A percentile compares a stretch with the other conserved stretches of the same genome.
Evolutionary conservation across 225 moss, liverwort and hornwort species (phyloP).

Genomic region (Marchantia polymorpha): DNA sequence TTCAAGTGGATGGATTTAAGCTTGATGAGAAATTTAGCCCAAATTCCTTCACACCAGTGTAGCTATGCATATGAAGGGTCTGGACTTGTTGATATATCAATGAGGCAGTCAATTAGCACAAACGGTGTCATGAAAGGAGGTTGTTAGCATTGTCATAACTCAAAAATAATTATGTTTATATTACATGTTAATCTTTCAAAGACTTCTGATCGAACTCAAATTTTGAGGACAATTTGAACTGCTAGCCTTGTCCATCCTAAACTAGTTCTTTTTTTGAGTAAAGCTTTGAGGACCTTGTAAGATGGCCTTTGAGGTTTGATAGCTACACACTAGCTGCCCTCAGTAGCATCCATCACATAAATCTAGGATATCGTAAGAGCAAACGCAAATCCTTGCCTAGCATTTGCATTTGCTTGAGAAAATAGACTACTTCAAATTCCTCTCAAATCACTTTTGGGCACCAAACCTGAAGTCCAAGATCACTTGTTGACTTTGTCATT

Average conservation of each 20-base stretch:
- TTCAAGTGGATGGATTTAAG: too few species aligned
- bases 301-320: conserved; percentile 53
- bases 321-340: conserved; percentile 66
- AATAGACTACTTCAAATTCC: conserved; percentile 70
- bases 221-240: conserved; percentile 65
- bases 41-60: too few species aligned
- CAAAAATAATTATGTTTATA: too few species aligned
- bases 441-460: conserved; percentile 62
- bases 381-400: conserved; percentile 79
- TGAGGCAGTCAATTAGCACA: too few species aligned
- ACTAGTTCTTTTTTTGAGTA: conserved; percentile 66
- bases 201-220: conserved; percentile 76
- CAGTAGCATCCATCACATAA: conserved; percentile 59
- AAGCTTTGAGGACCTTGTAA: conserved; percentile 58
- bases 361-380: conserved; percentile 79
- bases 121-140: too few species aligned
- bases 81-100: too few species aligned
- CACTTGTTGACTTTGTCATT: conserved; percentile 92
- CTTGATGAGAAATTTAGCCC: too few species aligned
- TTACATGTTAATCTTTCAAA: conserved; percentile 44
- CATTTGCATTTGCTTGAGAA: conserved; percentile 75
- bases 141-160: too few species aligned
- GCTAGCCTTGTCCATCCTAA: conserved; percentile 82
- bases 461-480: conserved; percentile 90
- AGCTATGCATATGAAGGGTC: too few species aligned